Evolutionary conservation across 441 rosid genomes (phyloP), one percentile per base, ranked within the genome.

Genomic region (Aleurites moluccanus): DNA sequence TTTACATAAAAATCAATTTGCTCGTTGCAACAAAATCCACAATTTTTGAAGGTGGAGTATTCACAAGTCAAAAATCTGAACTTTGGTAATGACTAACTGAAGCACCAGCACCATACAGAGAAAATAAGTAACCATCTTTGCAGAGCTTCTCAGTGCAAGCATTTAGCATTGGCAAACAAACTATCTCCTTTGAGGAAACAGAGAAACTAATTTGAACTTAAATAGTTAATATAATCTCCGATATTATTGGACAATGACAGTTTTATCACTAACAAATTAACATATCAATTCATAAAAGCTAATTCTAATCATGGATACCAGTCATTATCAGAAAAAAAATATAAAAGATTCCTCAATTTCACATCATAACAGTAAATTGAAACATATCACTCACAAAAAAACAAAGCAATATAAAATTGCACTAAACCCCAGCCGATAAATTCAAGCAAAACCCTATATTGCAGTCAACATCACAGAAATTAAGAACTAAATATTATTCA

Each of bases 281-380:
- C 27, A 49, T 21, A 75, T 68, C 14, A 42, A 69, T 23, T 38
- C 63, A 42, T 10, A 42, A 52, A 53, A 76, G 53, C 56, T 65
- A 53, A 76, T 21, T 28, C 0, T 62, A 69, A 63, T 69, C 25
- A 63, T 3, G 14, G 16, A 69, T 23, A 63, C 52, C 33, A 20
- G 57, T 76, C 74, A 76, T 38, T 49, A 18, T 75, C 78, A 69
- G 16, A 52, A 30, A 55, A n/a, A 68, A 3, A n/a, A 55, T 28
- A 42, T 1, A 64, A 35, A 25, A 57, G 63, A 59, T n/a, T 28
- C 59, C 50, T 18, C 35, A 15, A 50, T 33, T 20, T 61, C 53
- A 72, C 10, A 59, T 27, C 10, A 62, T 10, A 20, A 18, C 38
- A 45, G 18, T 14, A 18, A 70, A 55, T 16, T 3, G 27, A 13